A percentile compares a stretch with the other conserved stretches of the same genome.
Conservation (phyloP, 176 grass and related monocot genomes). For the Chloris gayana region DNA sequence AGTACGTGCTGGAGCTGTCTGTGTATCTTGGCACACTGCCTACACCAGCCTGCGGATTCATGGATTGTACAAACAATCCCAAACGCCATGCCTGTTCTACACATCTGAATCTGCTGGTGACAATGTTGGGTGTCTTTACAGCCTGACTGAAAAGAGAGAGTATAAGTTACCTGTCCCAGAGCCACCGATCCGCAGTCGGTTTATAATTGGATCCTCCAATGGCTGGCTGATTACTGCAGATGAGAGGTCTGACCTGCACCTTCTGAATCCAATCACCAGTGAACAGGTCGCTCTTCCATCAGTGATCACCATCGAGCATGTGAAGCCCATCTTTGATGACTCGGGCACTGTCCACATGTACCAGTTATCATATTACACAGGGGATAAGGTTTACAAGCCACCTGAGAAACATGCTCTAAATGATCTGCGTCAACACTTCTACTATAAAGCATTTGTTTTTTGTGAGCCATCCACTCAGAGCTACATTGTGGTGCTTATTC, state of each 20-base stretch:
- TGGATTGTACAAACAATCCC: neutral
- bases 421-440: neutral
- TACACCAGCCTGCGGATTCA: neutral
- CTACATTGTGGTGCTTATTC: neutral
- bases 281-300: neutral
- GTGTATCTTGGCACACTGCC: neutral
- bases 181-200: neutral
- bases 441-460: neutral
- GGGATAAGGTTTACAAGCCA: neutral
- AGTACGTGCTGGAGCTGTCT: neutral
- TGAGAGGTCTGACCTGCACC: neutral
- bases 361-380: neutral
- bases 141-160: neutral
- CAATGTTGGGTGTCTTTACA: neutral
- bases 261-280: constrained; percentile 1
- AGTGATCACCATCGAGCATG: neutral
- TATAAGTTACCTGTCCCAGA: neutral
- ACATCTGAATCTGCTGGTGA: neutral
- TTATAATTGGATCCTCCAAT: neutral
- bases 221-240: constrained; percentile 1
- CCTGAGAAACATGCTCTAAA: neutral
- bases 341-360: neutral
- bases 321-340: constrained; percentile 6
- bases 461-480: neutral
- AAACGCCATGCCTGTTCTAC: neutral